A percentile compares a stretch with the other conserved stretches of the same genome.
Conservation (phyloP, 331 rosid species). For the Telfairia occidentalis region DNA sequence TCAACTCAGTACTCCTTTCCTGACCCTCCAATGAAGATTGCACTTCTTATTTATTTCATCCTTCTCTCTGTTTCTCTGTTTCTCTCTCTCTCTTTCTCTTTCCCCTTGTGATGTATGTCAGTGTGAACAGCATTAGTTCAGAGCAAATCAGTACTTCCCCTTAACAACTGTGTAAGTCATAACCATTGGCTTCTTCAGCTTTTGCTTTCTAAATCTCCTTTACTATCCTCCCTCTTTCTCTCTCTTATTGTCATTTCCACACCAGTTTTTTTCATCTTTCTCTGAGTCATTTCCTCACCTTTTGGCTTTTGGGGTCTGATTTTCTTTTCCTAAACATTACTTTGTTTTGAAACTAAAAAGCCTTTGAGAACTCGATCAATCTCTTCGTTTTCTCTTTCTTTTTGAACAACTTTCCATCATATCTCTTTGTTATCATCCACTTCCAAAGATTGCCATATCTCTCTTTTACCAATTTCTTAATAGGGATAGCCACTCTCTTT, state of each 20-base stretch:
- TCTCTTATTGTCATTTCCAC: neutral
- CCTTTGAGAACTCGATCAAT: neutral
- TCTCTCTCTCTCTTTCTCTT: too few relatives aligned
- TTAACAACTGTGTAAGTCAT: neutral
- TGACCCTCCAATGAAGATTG: too few relatives aligned
- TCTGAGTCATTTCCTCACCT: neutral
- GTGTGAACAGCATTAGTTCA: constrained; percentile 16
- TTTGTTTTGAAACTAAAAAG: neutral
- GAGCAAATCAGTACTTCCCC: constrained; percentile 9
- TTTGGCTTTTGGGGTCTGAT: neutral
- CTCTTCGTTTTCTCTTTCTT: neutral
- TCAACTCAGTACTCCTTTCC: neutral
- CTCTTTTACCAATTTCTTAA: neutral
- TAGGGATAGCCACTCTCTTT: neutral
- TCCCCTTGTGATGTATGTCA: constrained; percentile 23
- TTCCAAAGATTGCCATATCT: neutral
- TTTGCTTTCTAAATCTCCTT: neutral
- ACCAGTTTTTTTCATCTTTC: neutral
- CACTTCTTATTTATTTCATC: too few relatives aligned
- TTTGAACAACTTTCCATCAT: neutral
- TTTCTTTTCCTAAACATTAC: neutral
- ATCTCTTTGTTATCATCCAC: neutral
- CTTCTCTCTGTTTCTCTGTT: too few relatives aligned
- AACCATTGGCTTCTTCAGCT: neutral
- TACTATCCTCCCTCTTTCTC: neutral